Evolutionary conservation across 164 flowering plant species (phyloP).

Genomic region (Euptelea pleiosperma): DNA sequence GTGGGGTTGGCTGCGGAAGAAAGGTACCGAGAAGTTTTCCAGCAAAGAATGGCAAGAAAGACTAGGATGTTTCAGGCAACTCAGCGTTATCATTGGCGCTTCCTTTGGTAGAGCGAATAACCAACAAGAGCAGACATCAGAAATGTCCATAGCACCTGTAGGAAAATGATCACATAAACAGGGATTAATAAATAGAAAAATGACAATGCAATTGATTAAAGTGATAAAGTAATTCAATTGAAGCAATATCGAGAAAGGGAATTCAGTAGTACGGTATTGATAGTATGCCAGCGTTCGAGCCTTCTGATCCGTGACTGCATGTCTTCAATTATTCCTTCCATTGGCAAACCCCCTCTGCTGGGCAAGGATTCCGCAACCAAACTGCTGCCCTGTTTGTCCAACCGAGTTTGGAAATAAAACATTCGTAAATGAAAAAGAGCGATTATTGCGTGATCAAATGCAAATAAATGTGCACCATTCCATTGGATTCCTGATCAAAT

Average conservation of each 20-base stretch:
- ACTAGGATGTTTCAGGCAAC: not conserved
- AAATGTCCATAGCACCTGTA: conserved; percentile 95
- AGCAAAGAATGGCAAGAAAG: not conserved
- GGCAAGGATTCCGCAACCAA: conserved; percentile 77
- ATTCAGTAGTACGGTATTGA: conserved; percentile 61
- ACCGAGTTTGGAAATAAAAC: not conserved
- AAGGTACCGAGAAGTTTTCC: too few species aligned
- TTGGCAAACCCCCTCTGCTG: conserved; percentile 53
- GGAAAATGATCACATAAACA: not conserved
- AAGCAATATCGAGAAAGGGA: not conserved
- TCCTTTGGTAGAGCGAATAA: conserved; percentile 88
- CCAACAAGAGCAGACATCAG: conserved; percentile 95
- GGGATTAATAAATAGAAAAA: not conserved
- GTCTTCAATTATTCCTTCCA: conserved; percentile 75
- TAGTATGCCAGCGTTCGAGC: conserved; percentile 87
- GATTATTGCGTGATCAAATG: too few species aligned
- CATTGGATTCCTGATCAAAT: too few species aligned
- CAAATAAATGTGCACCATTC: too few species aligned
- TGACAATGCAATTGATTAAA: not conserved
- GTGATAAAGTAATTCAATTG: not conserved
- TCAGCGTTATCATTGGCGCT: conserved; percentile 38
- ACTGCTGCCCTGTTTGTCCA: conserved; percentile 62
- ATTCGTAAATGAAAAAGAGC: not conserved
- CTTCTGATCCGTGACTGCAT: conserved; percentile 77
- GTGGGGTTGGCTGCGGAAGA: not conserved